phyloP scores from a whole-genome alignment of 1,284 basidiomycete genomes.

The Sphaerobolus stellatus region DNA sequence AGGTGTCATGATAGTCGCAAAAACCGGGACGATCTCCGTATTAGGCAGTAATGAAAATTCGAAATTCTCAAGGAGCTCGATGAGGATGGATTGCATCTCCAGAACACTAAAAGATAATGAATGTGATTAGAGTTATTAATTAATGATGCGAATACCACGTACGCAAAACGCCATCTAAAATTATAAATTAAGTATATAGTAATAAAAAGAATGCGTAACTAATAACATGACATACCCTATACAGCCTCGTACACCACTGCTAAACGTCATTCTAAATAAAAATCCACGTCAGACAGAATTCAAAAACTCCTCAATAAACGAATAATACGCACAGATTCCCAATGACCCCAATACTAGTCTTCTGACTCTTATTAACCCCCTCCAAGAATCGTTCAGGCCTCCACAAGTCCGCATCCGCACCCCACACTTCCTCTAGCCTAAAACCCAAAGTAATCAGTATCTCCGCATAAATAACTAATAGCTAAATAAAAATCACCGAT shows the following conservation, averaged over 20 bases:
- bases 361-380: conserved; percentile 9
- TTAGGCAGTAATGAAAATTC: conserved; percentile 20
- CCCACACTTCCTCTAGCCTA: conserved; percentile 19
- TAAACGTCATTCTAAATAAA: neutral
- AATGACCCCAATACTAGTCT: conserved; percentile 20
- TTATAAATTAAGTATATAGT: neutral
- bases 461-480: neutral
- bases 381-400: conserved; percentile 24
- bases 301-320: conserved; percentile 12
- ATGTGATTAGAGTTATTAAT: neutral
- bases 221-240: conserved; percentile 20
- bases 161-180: conserved; percentile 53
- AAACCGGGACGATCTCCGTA: conserved; percentile 21
- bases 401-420: conserved; percentile 27
- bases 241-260: conserved; percentile 22
- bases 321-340: conserved; percentile 22
- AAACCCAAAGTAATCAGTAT: neutral
- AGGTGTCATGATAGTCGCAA: conserved; percentile 22
- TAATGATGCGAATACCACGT: conserved; percentile 10
- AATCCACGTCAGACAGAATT: neutral
- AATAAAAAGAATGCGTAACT: neutral
- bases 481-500: neutral
- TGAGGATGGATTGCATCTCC: conserved; percentile 25
- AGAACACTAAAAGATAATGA: conserved; percentile 16
- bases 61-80: conserved; percentile 24